Base-by-base conservation (phyloP, 441 rosid genomes). In the Pelargonium citronellum region DNA sequence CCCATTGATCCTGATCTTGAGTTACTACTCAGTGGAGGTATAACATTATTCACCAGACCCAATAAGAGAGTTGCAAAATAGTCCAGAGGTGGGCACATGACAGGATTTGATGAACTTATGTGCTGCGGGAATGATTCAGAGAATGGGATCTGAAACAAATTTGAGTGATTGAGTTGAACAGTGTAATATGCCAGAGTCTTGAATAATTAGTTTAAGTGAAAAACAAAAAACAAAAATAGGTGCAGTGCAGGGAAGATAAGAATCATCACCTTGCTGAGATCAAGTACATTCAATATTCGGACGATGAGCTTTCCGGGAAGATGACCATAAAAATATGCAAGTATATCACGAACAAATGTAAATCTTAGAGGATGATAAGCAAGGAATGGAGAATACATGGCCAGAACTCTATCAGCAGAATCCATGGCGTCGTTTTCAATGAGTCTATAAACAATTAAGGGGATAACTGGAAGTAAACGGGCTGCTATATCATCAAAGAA, bases 401-500 rank as follows among this genome's bases (percentile, higher is more conserved):
- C 82, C 83, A 94, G 74, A 82, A 94, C 77, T 74, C 77, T 82
- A 43, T 94, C 97, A 74, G 96, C 96, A 62, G 79, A 46, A 55
- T 94, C 97, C 69, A 85, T 72, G 63, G 89, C 92, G 75, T 90
- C 92, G 79, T 94, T 94, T 82, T 94, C 99, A 65, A 94, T 85
- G 73, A 94, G 88, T 80, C 99, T 85, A 81, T 91, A 94, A 41
- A 91, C 87, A 77, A 94, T 82, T 69, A 94, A 79, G 27, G 97
- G 99, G 83, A 94, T 86, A 77, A 94, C 95, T 10, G 94, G 96
- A 75, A 94, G 94, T 83, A 94, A 83, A 67, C 94, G 91, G 24
- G 89, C 97, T 19, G 89, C 95, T 51, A 88, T 84, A 77, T 91
- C 99, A 83, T 94, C 99, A 62, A 94, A 91, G 85, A 94, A 91